phyloP scores from a whole-genome alignment of 345 rosid genomes.

The Lagerstroemia speciosa region DNA sequence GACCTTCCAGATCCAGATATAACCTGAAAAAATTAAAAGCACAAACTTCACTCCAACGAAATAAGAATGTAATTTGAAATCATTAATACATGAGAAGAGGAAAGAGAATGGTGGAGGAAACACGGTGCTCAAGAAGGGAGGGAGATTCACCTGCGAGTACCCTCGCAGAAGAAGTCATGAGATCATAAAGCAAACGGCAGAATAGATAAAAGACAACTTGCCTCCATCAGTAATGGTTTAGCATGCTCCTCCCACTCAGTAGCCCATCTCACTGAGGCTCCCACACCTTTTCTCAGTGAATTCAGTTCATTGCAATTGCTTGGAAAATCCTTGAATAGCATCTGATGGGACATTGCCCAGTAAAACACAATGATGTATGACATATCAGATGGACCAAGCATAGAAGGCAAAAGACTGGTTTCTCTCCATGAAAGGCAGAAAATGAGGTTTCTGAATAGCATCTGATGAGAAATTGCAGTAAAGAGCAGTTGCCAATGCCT shows the following conservation, averaged over 20 bases:
- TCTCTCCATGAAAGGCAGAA: slow-evolving; percentile 13
- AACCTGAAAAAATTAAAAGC: slow-evolving; percentile 10
- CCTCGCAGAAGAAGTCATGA: not conserved
- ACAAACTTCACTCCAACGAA: not conserved
- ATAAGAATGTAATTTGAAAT: too few species aligned
- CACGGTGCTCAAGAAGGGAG: not conserved
- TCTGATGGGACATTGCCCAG: slow-evolving; percentile 24
- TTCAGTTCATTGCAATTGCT: slow-evolving; percentile 44
- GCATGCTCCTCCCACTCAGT: slow-evolving; percentile 93
- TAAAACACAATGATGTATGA: not conserved
- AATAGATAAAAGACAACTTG: slow-evolving; percentile 6
- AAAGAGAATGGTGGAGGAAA: too few species aligned
- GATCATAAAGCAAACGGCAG: not conserved
- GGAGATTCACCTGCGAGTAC: not conserved
- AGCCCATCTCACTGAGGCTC: slow-evolving; percentile 72
- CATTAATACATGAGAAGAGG: too few species aligned
- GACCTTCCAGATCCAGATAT: slow-evolving; percentile 10
- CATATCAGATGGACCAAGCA: not conserved
- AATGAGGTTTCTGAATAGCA: slow-evolving; percentile 49
- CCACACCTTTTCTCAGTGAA: slow-evolving; percentile 58
- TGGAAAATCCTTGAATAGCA: slow-evolving; percentile 84
- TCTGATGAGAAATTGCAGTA: slow-evolving; percentile 21
- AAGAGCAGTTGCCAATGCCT: slow-evolving; percentile 5
- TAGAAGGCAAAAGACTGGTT: not conserved
- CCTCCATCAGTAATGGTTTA: slow-evolving; percentile 58